phyloP scores from a whole-genome alignment of 768 basidiomycete species.

The Cystofilobasidium capitatum region DNA sequence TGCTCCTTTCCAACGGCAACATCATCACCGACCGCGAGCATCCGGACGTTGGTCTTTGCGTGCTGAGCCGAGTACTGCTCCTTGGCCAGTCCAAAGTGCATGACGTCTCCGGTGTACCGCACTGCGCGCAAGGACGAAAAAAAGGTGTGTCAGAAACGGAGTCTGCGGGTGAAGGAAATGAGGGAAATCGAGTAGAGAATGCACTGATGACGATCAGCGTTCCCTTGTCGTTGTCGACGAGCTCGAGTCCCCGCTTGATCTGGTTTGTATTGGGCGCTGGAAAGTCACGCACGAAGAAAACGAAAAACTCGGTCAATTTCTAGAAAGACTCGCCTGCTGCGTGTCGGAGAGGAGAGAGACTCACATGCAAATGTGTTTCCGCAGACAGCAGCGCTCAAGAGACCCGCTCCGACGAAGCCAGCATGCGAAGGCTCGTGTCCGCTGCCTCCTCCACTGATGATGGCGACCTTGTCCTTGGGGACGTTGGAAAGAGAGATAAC shows the following conservation, averaged over 20 bases:
- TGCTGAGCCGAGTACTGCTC: conserved; percentile 34
- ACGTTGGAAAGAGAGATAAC: conserved; percentile 9
- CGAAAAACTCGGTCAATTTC: too few relatives aligned
- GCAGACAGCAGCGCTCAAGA: conserved; percentile 21
- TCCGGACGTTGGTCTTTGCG: conserved; percentile 30
- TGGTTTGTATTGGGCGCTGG: conserved; percentile 25
- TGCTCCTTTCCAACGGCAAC: background rate
- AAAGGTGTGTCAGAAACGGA: too few relatives aligned
- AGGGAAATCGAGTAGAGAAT: too few relatives aligned
- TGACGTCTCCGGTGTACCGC: conserved; percentile 40
- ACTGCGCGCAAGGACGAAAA: background rate
- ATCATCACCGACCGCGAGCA: conserved; percentile 42
- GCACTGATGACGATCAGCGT: conserved; percentile 13
- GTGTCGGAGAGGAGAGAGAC: background rate
- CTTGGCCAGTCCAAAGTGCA: conserved; percentile 42
- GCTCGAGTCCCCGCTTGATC: conserved; percentile 22
- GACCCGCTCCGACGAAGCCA: conserved; percentile 21
- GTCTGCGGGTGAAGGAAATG: too few relatives aligned
- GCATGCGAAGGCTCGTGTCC: conserved; percentile 22
- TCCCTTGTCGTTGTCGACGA: conserved; percentile 25
- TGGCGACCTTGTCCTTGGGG: conserved; percentile 12
- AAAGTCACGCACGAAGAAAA: background rate
- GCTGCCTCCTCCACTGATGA: conserved; percentile 24
- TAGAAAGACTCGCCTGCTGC: too few relatives aligned
- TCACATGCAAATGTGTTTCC: conserved; percentile 24